phyloP scores from a whole-genome alignment of 1,139 yeast genomes.

The Blastobotrys malaysiensis region DNA sequence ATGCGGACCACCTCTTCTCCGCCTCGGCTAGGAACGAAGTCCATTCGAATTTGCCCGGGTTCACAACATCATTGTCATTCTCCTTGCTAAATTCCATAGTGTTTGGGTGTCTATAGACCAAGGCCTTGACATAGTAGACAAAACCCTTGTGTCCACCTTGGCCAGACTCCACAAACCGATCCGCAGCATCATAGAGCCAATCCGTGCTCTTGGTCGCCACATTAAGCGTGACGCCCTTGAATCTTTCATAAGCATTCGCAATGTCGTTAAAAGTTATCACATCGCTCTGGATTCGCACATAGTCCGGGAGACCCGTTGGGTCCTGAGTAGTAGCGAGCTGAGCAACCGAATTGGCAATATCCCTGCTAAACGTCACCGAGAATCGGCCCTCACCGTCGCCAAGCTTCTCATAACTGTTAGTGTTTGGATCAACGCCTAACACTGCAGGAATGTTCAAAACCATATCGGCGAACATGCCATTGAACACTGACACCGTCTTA shows the following conservation, averaged over 20 bases:
- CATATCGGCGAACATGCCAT: constrained; percentile 42
- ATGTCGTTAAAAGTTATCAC: constrained; percentile 38
- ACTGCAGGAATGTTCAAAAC: constrained; percentile 12
- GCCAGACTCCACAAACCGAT: constrained; percentile 11
- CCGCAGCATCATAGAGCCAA: constrained; percentile 34
- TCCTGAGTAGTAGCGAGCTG: constrained; percentile 33
- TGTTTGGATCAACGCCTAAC: constrained; percentile 30
- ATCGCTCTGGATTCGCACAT: constrained; percentile 43
- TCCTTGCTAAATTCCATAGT: constrained; percentile 39
- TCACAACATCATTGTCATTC: constrained; percentile 47
- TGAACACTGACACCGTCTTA: constrained; percentile 47
- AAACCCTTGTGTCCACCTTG: constrained; percentile 18
- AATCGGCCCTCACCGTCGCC: constrained; percentile 42
- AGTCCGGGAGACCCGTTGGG: constrained; percentile 42
- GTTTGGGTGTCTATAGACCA: constrained; percentile 34
- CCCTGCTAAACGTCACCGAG: constrained; percentile 38
- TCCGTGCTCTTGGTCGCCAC: constrained; percentile 31
- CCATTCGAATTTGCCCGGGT: constrained; percentile 57
- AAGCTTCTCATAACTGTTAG: constrained; percentile 37
- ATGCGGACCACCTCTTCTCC: background rate
- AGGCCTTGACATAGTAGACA: constrained; percentile 22
- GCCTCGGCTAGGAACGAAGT: constrained; percentile 23
- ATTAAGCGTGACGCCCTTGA: constrained; percentile 37
- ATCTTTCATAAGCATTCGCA: constrained; percentile 40
- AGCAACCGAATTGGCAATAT: constrained; percentile 47